Evolutionary conservation across 768 basidiomycete species (phyloP).

Genomic region (Russula emetica): DNA sequence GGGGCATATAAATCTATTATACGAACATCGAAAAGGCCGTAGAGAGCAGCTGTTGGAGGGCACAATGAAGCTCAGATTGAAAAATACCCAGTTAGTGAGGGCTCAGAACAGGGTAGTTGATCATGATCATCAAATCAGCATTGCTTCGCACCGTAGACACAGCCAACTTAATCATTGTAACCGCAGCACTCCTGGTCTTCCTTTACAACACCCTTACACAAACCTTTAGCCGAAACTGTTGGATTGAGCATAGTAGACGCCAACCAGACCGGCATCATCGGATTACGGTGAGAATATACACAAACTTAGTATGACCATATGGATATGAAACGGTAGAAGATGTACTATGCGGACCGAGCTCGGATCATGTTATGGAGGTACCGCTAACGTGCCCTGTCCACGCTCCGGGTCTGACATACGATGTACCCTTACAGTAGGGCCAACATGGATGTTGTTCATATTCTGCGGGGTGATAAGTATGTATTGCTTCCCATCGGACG

Average conservation of each 20-base stretch:
- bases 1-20: constrained; percentile 83
- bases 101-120: no score
- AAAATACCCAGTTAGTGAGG: no score
- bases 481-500: constrained; percentile 85
- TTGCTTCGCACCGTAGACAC: no score
- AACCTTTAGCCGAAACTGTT: background rate
- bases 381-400: constrained; percentile 47
- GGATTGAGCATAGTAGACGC: background rate
- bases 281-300: background rate
- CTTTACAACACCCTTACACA: background rate
- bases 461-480: constrained; percentile 95
- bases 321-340: background rate
- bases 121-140: constrained; percentile 31
- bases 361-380: constrained; percentile 12
- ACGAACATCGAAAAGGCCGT: no score
- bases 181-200: background rate
- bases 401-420: constrained; percentile 78
- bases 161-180: no score
- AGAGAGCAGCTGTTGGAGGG: no score
- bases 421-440: constrained; percentile 67
- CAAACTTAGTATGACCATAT: background rate
- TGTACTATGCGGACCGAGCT: no score
- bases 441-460: constrained; percentile 68
- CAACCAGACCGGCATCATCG: background rate
- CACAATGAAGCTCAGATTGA: no score